Evolutionary conservation across 2,329 filamentous ascomycete genomes (phyloP), one percentile per base, ranked within the genome.

Genomic region (Fusarium musae): DNA sequence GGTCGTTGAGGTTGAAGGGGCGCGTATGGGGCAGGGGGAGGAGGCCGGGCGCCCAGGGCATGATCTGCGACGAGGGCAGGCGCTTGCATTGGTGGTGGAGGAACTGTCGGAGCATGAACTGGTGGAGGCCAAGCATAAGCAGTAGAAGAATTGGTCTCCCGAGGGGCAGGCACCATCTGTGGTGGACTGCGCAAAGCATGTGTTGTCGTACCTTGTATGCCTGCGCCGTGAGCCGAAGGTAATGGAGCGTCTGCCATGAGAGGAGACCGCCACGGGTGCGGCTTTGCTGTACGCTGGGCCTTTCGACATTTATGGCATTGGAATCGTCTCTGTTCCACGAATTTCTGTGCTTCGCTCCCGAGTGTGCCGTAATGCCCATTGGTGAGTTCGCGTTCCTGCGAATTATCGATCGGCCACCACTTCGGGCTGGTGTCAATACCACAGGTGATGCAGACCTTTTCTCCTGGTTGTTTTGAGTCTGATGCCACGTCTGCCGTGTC

Each of bases 271-370:
- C 63, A 70, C 46, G 74, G 64, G 23, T 79, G 78, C 16, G 79
- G 70, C 30, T 77, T 77, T 72, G 87, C 83, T 59, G 86, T 84
- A 32, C 84, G 85, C 64, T 87, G 87, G 36, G 82, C 80, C 78
- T 89, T 91, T 73, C 85, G 87, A 78, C 93, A 95, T 80, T 93
- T 93, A 82, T 95, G 93, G 77, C 93, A 95, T 80, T 94, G 92
- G 72, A 90, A 92, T 69, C 86, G 87, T 36, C 87, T 84, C 74
- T 91, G 89, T 60, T 88, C 86, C 47, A 89, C 83, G 77, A 90
- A 90, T 78, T 87, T 89, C 75, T 86, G 85, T 11, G 87, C 88
- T 76, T 90, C 88, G n/a, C 83, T 83, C 52, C 88, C 87, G 59
- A 89, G 81, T 46, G 79, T 81, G 47, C 85, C 87, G 34, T 84